Conservation (phyloP, 495 filamentous ascomycete genomes). For the Parathielavia hyrcaniae region DNA sequence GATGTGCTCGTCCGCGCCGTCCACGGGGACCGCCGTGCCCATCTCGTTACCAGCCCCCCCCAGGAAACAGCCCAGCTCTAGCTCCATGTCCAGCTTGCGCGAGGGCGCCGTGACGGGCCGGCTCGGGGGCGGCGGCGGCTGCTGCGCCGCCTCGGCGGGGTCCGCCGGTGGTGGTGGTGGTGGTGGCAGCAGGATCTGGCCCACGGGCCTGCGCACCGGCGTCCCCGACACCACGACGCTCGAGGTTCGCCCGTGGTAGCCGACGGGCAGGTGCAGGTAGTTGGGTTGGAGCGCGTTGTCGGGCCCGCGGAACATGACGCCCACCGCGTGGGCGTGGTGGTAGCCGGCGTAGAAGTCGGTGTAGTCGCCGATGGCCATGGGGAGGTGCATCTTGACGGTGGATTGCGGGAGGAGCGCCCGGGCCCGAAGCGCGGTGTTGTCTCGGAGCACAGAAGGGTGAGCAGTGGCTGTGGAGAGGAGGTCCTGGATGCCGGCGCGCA, state of each 20-base stretch:
- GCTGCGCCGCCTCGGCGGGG: conserved; percentile 56
- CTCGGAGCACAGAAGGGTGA: conserved; percentile 28
- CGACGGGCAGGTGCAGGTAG: conserved; percentile 85
- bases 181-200: conserved; percentile 70
- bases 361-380: conserved; percentile 89
- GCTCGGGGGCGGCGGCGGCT: too few relatives aligned
- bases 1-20: conserved; percentile 61
- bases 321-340: conserved; percentile 81
- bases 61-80: conserved; percentile 83
- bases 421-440: conserved; percentile 31
- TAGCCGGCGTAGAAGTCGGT: conserved; percentile 95
- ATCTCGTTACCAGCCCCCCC: conserved; percentile 58
- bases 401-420: conserved; percentile 46
- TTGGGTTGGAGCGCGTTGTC: conserved; percentile 80
- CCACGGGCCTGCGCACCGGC: conserved; percentile 66
- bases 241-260: conserved; percentile 79
- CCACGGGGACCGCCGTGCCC: conserved; percentile 56
- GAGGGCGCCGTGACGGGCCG: conserved; percentile 57
- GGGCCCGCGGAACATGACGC: conserved; percentile 73
- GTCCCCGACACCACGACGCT: conserved; percentile 74
- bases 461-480: conserved; percentile 55
- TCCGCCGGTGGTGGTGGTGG: too few relatives aligned
- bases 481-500: conserved; percentile 67
- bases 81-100: conserved; percentile 72
- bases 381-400: conserved; percentile 65